A percentile compares a stretch with the other conserved stretches of the same genome.
Conservation (phyloP, 495 filamentous ascomycete genomes). For the Hypoxylon fragiforme region DNA sequence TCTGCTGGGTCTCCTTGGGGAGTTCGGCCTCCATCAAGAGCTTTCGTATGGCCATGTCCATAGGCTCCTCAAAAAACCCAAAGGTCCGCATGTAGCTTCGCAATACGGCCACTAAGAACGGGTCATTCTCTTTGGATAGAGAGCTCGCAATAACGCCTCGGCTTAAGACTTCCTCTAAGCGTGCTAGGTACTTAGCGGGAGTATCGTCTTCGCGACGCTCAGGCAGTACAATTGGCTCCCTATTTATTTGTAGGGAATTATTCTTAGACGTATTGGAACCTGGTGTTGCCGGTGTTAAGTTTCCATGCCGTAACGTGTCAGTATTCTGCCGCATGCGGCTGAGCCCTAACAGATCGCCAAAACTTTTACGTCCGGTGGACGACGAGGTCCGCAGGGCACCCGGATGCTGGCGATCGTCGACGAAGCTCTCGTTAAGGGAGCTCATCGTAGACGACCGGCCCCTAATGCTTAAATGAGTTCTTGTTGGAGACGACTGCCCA, state of each 20-base stretch:
- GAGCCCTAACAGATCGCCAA: constrained; percentile 83
- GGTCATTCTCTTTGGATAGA: constrained; percentile 78
- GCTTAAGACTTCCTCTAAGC: constrained; percentile 76
- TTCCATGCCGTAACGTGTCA: constrained; percentile 64
- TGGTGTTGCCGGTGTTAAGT: constrained; percentile 66
- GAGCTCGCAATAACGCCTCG: constrained; percentile 78
- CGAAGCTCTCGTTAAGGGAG: constrained; percentile 66
- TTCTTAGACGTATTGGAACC: constrained; percentile 67
- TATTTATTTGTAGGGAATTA: constrained; percentile 68
- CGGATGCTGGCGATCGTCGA: constrained; percentile 61
- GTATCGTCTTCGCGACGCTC: constrained; percentile 86
- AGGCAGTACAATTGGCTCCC: constrained; percentile 68
- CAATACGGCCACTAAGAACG: constrained; percentile 79
- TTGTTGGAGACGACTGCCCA: constrained; percentile 69
- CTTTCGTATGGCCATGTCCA: constrained; percentile 96
- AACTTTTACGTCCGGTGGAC: constrained; percentile 85
- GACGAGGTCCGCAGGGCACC: constrained; percentile 70
- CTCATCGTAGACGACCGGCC: constrained; percentile 89
- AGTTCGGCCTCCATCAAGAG: constrained; percentile 95
- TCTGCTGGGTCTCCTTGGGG: constrained; percentile 96
- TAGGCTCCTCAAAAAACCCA: constrained; percentile 90
- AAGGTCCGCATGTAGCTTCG: constrained; percentile 95
- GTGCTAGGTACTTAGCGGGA: constrained; percentile 81
- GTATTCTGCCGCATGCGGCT: constrained; percentile 77
- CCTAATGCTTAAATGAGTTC: constrained; percentile 57